Conservation (phyloP, 2,329 filamentous ascomycete genomes). For the Aspergillus pseudoglaucus region DNA sequence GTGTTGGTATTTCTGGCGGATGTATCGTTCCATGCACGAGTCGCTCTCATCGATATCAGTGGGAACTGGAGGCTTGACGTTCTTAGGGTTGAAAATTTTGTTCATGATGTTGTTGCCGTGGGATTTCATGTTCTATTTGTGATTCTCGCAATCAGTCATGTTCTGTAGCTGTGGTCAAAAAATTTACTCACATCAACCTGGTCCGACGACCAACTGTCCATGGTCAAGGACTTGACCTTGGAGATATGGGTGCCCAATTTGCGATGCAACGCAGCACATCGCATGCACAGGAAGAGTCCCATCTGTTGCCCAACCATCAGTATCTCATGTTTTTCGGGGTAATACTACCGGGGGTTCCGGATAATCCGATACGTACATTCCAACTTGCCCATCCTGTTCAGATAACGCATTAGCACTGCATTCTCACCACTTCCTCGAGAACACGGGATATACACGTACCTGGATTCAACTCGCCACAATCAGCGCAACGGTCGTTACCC, state of each 20-base stretch:
- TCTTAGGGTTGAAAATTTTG: conserved; percentile 79
- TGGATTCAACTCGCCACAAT: conserved; percentile 88
- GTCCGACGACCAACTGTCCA: conserved; percentile 95
- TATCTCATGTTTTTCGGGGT: neutral
- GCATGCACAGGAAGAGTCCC: conserved; percentile 95
- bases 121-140: conserved; percentile 76
- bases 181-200: conserved; percentile 75
- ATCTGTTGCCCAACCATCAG: conserved; percentile 49
- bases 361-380: conserved; percentile 60
- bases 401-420: neutral
- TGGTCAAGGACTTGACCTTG: conserved; percentile 96
- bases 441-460: conserved; percentile 48
- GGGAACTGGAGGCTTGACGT: conserved; percentile 74
- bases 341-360: neutral
- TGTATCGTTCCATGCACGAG: conserved; percentile 89
- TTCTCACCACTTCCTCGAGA: neutral
- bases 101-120: conserved; percentile 84
- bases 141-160: conserved; percentile 55
- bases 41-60: conserved; percentile 90
- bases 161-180: neutral
- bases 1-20: conserved; percentile 86
- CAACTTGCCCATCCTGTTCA: conserved; percentile 83
- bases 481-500: conserved; percentile 89
- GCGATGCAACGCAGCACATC: conserved; percentile 89
- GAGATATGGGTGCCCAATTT: conserved; percentile 97